phyloP scores from a whole-genome alignment of 257 asterid genomes.

The Solanum etuberosum region DNA sequence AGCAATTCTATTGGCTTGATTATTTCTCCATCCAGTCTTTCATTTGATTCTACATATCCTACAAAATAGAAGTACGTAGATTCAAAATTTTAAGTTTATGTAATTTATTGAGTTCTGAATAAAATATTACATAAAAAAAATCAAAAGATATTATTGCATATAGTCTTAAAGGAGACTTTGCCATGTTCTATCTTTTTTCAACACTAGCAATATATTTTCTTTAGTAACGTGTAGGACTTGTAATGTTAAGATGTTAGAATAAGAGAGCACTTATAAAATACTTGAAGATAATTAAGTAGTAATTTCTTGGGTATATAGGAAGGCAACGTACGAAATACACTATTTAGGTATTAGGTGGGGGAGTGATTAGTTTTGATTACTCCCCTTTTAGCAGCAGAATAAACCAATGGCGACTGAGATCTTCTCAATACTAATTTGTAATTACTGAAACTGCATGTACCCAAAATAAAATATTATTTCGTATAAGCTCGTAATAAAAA shows the following conservation, averaged over 20 bases:
- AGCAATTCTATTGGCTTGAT: slow-evolving; percentile 22
- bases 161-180: not conserved
- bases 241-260: not conserved
- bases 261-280: not conserved
- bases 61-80: not conserved
- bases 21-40: slow-evolving; percentile 12
- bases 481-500: not conserved
- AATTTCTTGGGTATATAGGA: not conserved
- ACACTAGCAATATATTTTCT: not conserved
- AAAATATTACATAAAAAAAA: not conserved
- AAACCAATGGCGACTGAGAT: not conserved
- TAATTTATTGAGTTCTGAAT: no score
- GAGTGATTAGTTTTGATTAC: not conserved
- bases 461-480: not conserved
- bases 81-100: not conserved
- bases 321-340: not conserved
- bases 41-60: slow-evolving; percentile 4
- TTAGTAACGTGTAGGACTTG: not conserved
- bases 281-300: not conserved
- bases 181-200: not conserved
- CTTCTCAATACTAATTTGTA: not conserved
- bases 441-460: not conserved
- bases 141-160: no score
- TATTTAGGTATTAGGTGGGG: not conserved
- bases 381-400: not conserved